Percentiles rank a stretch among this genome's conserved stretches.
phyloP scores from a whole-genome alignment of 2,329 filamentous ascomycete species.

The Colletotrichum tofieldiae region DNA sequence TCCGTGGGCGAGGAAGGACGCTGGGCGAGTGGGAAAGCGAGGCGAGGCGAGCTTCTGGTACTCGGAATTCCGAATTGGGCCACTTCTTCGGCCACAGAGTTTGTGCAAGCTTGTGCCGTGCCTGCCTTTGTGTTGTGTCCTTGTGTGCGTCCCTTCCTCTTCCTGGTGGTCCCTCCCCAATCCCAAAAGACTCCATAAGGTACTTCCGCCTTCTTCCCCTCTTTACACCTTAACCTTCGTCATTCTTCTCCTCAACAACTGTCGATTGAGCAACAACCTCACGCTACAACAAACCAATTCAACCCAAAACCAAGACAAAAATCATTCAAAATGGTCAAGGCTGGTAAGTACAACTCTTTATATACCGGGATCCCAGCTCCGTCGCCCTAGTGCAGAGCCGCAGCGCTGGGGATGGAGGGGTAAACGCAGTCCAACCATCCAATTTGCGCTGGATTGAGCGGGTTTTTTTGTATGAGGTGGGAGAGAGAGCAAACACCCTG shows the following conservation, averaged over 20 bases:
- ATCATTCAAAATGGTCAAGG: slow-evolving; percentile 97
- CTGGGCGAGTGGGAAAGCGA: slow-evolving; percentile 3
- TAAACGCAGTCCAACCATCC: slow-evolving; percentile 48
- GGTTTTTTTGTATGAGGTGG: slow-evolving; percentile 63
- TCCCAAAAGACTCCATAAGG: slow-evolving; percentile 32
- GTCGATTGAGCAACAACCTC: slow-evolving; percentile 21
- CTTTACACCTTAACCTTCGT: slow-evolving; percentile 34
- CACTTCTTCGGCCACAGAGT: slow-evolving; percentile 17
- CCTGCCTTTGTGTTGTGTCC: background rate
- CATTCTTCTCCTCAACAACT: slow-evolving; percentile 31
- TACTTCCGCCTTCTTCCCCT: slow-evolving; percentile 36
- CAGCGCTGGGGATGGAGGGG: slow-evolving; percentile 45
- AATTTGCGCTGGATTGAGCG: slow-evolving; percentile 71
- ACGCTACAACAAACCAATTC: slow-evolving; percentile 32
- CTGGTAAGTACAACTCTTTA: slow-evolving; percentile 76
- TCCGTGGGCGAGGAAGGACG: slow-evolving; percentile 1
- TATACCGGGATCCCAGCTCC: slow-evolving; percentile 45
- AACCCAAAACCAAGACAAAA: slow-evolving; percentile 54
- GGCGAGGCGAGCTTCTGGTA: slow-evolving; percentile 38
- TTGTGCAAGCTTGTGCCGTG: slow-evolving; percentile 36
- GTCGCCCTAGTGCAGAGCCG: slow-evolving; percentile 31
- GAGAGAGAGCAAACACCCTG: slow-evolving; percentile 49
- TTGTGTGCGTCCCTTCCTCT: background rate
- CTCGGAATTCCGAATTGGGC: slow-evolving; percentile 40
- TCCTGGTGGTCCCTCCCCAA: slow-evolving; percentile 11